These are phyloP conservation scores for Fusarium chlamydosporum DNA, from an alignment of 2,329 filamentous ascomycete genomes.

Conservation along the genomic window DNA sequence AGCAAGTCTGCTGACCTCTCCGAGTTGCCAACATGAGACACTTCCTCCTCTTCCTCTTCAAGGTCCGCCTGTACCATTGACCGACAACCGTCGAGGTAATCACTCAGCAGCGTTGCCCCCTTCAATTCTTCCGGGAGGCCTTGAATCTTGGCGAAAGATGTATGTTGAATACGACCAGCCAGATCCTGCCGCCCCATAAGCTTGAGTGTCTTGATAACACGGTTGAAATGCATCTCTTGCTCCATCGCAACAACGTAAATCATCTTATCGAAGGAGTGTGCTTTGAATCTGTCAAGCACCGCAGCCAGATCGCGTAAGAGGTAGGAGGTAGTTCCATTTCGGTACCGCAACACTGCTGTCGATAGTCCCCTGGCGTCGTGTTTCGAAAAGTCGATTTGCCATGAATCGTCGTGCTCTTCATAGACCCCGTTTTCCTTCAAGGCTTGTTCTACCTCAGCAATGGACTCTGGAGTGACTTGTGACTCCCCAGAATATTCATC, in stretches of 20 bases:
- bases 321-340: conserved; percentile 61
- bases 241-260: conserved; percentile 81
- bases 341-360: conserved; percentile 75
- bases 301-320: conserved; percentile 80
- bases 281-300: conserved; percentile 71
- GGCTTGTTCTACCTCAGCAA: conserved; percentile 70
- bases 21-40: conserved; percentile 18
- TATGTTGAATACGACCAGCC: conserved; percentile 53
- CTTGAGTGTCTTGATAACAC: conserved; percentile 73
- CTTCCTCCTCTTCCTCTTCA: conserved; percentile 22
- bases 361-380: conserved; percentile 80
- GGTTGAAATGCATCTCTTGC: conserved; percentile 79
- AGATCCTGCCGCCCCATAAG: conserved; percentile 56
- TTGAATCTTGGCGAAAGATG: conserved; percentile 69
- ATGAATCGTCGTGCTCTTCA: conserved; percentile 75
- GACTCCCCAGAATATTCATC: conserved; percentile 78
- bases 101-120: conserved; percentile 35
- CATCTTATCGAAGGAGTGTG: conserved; percentile 80
- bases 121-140: conserved; percentile 35
- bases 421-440: conserved; percentile 73
- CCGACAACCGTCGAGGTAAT: conserved; percentile 39
- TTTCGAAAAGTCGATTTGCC: conserved; percentile 78
- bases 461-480: conserved; percentile 64
- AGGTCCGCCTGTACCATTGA: conserved; percentile 16
- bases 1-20: conserved; percentile 33